A percentile compares a stretch with the other conserved stretches of the same genome.
Conservation (phyloP, 2,329 filamentous ascomycete genomes). For the Cercospora sesami region DNA sequence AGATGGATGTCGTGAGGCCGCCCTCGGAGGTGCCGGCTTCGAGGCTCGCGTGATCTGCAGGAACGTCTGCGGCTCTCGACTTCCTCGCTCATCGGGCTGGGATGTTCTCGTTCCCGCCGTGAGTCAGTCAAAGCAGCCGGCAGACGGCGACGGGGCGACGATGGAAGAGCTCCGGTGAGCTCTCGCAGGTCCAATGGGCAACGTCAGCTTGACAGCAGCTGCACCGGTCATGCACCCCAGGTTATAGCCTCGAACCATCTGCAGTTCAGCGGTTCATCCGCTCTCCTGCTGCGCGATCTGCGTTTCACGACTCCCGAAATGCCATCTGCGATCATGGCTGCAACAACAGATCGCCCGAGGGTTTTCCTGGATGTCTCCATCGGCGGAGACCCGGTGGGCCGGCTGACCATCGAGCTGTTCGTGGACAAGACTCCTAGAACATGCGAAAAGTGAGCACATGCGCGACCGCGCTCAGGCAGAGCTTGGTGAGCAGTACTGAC, state of each 20-base stretch:
- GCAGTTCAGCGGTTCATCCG: not conserved
- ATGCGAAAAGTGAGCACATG: slow-evolving; percentile 46
- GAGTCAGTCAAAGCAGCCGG: not conserved
- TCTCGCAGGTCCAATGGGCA: not conserved
- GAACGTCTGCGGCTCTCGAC: not conserved
- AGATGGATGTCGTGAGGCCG: not conserved
- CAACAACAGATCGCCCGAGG: slow-evolving; percentile 36
- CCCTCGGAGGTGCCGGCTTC: not conserved
- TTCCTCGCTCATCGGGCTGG: not conserved
- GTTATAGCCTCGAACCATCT: slow-evolving; percentile 1
- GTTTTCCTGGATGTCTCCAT: slow-evolving; percentile 48
- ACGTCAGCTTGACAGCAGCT: not conserved
- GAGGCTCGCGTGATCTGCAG: slow-evolving; percentile 1
- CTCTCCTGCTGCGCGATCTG: slow-evolving; percentile 8
- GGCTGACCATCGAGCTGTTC: slow-evolving; percentile 50
- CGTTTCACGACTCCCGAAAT: not conserved
- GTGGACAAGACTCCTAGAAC: slow-evolving; percentile 48
- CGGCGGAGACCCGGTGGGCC: slow-evolving; percentile 44
- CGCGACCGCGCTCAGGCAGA: not conserved
- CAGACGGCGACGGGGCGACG: not conserved
- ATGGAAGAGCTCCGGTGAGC: slow-evolving; percentile 2
- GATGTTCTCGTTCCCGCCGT: not conserved
- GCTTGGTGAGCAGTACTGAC: slow-evolving; percentile 18
- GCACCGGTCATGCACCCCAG: slow-evolving; percentile 7
- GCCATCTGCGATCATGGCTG: slow-evolving; percentile 23